Evolutionary conservation across 441 rosid species (phyloP).

Genomic region (Pelargonium fulgidum): DNA sequence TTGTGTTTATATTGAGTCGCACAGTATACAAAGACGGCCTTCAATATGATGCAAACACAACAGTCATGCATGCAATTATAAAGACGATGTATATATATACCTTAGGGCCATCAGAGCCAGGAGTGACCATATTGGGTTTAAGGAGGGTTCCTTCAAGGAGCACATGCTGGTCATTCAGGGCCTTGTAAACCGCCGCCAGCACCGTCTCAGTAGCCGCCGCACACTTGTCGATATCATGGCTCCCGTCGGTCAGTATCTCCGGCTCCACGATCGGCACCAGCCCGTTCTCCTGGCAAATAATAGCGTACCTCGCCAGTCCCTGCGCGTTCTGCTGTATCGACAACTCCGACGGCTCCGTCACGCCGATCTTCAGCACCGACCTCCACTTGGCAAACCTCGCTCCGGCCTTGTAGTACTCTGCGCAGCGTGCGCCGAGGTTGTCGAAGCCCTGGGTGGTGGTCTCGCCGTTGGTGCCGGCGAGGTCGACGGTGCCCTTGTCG

Average conservation of each 20-base stretch:
- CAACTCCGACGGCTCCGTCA: conserved; percentile 70
- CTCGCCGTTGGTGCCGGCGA: conserved; percentile 81
- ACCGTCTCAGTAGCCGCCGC: conserved; percentile 79
- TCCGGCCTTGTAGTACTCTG: conserved; percentile 84
- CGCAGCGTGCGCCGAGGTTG: conserved; percentile 68
- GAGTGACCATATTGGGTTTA: conserved; percentile 95
- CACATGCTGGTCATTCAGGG: conserved; percentile 86
- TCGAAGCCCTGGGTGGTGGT: conserved; percentile 93
- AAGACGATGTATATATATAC: too few species aligned
- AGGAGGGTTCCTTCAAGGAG: conserved; percentile 90
- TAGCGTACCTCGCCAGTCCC: conserved; percentile 89
- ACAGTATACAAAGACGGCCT: too few species aligned
- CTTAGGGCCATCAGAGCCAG: conserved; percentile 84
- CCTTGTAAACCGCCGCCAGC: conserved; percentile 86
- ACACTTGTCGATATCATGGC: conserved; percentile 71
- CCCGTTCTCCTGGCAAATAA: conserved; percentile 88
- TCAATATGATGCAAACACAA: too few species aligned
- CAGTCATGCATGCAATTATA: too few species aligned
- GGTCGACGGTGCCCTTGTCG: conserved; percentile 80
- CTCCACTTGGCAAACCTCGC: conserved; percentile 95
- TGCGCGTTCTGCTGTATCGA: conserved; percentile 81
- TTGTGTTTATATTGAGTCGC: too few species aligned
- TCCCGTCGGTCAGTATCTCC: conserved; percentile 74
- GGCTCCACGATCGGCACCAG: conserved; percentile 95
- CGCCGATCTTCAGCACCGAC: conserved; percentile 80